phyloP scores from a whole-genome alignment of 208 protist genomes.

The Acanthamoeba sp. region DNA sequence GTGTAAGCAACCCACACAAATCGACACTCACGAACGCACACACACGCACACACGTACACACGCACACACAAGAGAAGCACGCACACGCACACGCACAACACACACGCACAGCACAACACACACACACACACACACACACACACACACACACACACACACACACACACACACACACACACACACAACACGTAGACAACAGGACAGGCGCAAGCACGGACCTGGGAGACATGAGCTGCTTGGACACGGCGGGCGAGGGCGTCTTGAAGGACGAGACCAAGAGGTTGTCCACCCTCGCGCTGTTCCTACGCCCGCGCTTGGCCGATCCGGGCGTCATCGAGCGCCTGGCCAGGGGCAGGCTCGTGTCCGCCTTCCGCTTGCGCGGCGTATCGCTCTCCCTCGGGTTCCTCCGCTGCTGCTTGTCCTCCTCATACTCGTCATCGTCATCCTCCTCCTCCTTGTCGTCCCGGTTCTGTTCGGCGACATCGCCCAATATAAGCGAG shows the following conservation, averaged over 20 bases:
- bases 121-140: too few relatives aligned
- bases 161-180: not conserved
- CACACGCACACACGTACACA: not conserved
- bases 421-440: not conserved
- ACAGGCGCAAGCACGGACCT: not conserved
- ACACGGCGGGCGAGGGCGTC: not conserved
- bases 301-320: not conserved
- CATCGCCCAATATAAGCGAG: constrained; percentile 29
- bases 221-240: not conserved
- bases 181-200: not conserved
- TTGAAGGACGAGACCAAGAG: not conserved
- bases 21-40: not conserved
- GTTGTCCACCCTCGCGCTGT: not conserved
- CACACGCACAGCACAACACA: not conserved
- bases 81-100: not conserved
- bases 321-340: not conserved
- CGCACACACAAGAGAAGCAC: not conserved
- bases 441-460: not conserved
- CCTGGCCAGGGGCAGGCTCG: not conserved
- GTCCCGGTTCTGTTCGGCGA: not conserved
- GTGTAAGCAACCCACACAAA: too few relatives aligned
- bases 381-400: not conserved
- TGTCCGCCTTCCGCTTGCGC: not conserved
- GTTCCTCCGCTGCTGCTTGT: not conserved
- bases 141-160: not conserved